These are phyloP conservation scores for Saturnispora quitensis DNA, from an alignment of 805 yeast genomes.

Conservation along the genomic window DNA sequence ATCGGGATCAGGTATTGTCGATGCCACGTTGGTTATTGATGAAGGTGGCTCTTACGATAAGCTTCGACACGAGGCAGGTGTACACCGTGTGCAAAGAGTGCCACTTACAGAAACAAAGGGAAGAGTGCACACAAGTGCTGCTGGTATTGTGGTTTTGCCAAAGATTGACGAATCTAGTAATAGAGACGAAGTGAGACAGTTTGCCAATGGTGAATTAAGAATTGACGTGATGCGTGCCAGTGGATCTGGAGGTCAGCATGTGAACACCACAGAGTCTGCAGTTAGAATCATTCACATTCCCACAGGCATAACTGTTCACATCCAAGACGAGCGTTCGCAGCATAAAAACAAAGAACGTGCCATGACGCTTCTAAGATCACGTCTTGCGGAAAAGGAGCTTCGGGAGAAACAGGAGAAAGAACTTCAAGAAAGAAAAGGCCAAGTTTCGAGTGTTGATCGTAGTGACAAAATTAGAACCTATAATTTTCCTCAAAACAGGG, in stretches of 20 bases:
- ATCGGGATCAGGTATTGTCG: slow-evolving; percentile 59
- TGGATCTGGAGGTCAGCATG: slow-evolving; percentile 56
- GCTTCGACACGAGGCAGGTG: slow-evolving; percentile 84
- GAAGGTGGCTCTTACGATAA: slow-evolving; percentile 68
- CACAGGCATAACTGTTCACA: slow-evolving; percentile 77
- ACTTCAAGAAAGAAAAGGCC: slow-evolving; percentile 60
- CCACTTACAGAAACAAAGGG: slow-evolving; percentile 94
- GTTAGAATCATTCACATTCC: slow-evolving; percentile 89
- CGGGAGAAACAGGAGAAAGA: slow-evolving; percentile 57
- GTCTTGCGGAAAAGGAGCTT: slow-evolving; percentile 75
- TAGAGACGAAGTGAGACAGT: slow-evolving; percentile 38
- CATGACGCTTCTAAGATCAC: slow-evolving; percentile 66
- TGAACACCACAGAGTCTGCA: slow-evolving; percentile 64
- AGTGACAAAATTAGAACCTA: slow-evolving; percentile 92
- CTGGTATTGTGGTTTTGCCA: slow-evolving; percentile 91
- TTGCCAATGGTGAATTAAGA: slow-evolving; percentile 80
- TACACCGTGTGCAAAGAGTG: slow-evolving; percentile 89
- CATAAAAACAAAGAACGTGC: slow-evolving; percentile 93
- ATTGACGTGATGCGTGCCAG: slow-evolving; percentile 77
- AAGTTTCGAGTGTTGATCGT: slow-evolving; percentile 82
- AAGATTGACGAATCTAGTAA: slow-evolving; percentile 45
- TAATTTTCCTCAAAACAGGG: slow-evolving; percentile 84
- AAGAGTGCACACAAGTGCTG: slow-evolving; percentile 89
- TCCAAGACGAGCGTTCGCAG: slow-evolving; percentile 94
- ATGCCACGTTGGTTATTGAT: slow-evolving; percentile 67